Evolutionary conservation across 352 stramenopile genomes (phyloP).

Genomic region (Phytophthora cactorum): DNA sequence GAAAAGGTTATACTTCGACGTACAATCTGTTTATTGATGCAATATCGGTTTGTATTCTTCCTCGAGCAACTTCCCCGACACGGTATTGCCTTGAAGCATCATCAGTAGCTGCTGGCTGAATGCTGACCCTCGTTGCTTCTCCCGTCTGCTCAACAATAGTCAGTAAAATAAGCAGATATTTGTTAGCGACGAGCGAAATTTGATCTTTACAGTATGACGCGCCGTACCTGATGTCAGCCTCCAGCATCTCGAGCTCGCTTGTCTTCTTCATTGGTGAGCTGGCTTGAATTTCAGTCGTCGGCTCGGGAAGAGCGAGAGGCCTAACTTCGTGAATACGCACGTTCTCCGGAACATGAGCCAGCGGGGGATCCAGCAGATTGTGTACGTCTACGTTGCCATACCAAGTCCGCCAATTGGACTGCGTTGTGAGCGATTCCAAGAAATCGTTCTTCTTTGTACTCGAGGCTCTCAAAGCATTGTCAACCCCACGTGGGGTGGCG

Average conservation of each 20-base stretch:
- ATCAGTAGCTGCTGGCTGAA: conserved; percentile 63
- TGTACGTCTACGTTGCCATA: conserved; percentile 50
- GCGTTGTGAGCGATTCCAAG: conserved; percentile 48
- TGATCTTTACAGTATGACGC: neutral
- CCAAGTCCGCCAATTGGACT: conserved; percentile 68
- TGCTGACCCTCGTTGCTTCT: conserved; percentile 48
- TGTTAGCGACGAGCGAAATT: neutral
- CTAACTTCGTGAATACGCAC: conserved; percentile 28
- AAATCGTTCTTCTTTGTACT: conserved; percentile 48
- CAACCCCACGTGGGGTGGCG: conserved; percentile 1
- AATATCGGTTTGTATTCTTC: conserved; percentile 52
- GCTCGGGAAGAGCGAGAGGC: conserved; percentile 16
- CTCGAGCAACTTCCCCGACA: conserved; percentile 53
- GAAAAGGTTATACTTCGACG: too few relatives aligned
- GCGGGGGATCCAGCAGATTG: conserved; percentile 60
- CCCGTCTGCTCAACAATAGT: conserved; percentile 27
- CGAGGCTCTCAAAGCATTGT: conserved; percentile 18
- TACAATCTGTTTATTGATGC: conserved; percentile 9
- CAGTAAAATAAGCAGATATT: neutral
- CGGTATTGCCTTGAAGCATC: conserved; percentile 64
- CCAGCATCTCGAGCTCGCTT: conserved; percentile 39
- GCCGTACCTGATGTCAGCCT: conserved; percentile 57
- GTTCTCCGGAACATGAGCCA: conserved; percentile 36
- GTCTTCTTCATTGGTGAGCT: conserved; percentile 12
- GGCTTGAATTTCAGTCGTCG: conserved; percentile 2